Base-by-base conservation (phyloP, 441 rosid species). In the Theobroma grandiflorum region DNA sequence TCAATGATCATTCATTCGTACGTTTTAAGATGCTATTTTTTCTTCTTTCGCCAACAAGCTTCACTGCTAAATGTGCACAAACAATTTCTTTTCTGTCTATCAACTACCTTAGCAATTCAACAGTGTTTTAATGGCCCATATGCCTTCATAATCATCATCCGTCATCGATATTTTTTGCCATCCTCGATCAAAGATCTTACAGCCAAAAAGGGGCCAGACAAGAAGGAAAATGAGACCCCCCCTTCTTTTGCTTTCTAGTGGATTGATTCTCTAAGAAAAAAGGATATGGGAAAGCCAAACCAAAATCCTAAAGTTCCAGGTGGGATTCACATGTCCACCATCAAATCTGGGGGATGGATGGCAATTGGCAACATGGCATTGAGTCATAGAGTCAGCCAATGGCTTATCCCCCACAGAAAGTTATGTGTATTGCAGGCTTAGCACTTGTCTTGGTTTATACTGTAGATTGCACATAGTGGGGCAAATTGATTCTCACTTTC, bases 311-410 rank as follows among this genome's bases (percentile, higher is more conserved):
- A 20, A 78, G 43, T 15, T 66, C 70, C 83, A 79, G 79, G 86
- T 80, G 91, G 85, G 77, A 66, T 81, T 84, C 88, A 83, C 88
- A 77, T 80, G 89, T 74, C 61, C 81, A 31, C 78, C 40, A 75
- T 77, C 83, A 52, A 69, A 62, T 37, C 59, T 15, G 58, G 59
- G 74, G 8, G 6, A 42, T 42, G 45, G 4, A 42, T 42, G 45
- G 45, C 31, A 26, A 42, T 42, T 4, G 45, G 45, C 45, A 42
- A 42, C 8, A 40, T 15, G 42, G 67, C 11, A 16, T 40, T 70
- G 15, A 63, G 18, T 9, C 22, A 8, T 57, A 20, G 65, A 47
- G 26, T 74, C 74, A 42, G 42, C 43, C 59, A 16, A 62, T 26
- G 31, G 31, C 31, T 26, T 26, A 22, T 9, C 16, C 77, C 84